These are phyloP conservation scores for Chrysopogon serrulatus DNA, from an alignment of 176 grass and related monocot species.

Conservation along the genomic window DNA sequence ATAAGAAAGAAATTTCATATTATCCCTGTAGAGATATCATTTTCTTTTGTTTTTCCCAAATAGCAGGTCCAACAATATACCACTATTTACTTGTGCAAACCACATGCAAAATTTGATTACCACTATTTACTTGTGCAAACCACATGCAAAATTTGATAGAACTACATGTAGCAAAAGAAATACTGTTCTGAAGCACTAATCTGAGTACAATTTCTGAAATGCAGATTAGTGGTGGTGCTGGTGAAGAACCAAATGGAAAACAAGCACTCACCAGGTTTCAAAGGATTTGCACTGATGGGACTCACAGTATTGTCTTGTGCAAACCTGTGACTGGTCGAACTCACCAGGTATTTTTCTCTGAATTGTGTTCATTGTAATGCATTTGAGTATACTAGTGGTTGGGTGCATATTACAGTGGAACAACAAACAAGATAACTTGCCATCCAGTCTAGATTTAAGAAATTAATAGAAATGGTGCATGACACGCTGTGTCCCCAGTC, in stretches of 20 bases:
- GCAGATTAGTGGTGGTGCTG: conserved; percentile 47
- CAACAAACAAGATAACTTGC: background rate
- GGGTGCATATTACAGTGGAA: background rate
- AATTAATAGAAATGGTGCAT: background rate
- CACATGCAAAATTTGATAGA: background rate
- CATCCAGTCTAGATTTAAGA: background rate
- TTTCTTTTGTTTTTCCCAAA: background rate
- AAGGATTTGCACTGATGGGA: conserved; percentile 61
- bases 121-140: background rate
- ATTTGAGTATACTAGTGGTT: background rate
- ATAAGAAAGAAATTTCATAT: background rate
- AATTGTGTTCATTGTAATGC: background rate
- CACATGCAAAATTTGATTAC: background rate
- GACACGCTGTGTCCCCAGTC: background rate
- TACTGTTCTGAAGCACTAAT: background rate
- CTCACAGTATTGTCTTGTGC: conserved; percentile 78
- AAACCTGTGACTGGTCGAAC: conserved; percentile 95
- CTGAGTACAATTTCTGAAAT: background rate
- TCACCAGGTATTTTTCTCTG: conserved; percentile 71
- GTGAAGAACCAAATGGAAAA: conserved; percentile 60
- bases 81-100: background rate
- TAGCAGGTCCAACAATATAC: background rate
- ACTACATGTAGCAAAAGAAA: background rate
- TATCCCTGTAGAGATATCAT: background rate
- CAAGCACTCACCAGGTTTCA: conserved; percentile 82